Evolutionary conservation across 108 stramenopile genomes (phyloP), one percentile per base, ranked within the genome.

Genomic region (Ochromonas danica): DNA sequence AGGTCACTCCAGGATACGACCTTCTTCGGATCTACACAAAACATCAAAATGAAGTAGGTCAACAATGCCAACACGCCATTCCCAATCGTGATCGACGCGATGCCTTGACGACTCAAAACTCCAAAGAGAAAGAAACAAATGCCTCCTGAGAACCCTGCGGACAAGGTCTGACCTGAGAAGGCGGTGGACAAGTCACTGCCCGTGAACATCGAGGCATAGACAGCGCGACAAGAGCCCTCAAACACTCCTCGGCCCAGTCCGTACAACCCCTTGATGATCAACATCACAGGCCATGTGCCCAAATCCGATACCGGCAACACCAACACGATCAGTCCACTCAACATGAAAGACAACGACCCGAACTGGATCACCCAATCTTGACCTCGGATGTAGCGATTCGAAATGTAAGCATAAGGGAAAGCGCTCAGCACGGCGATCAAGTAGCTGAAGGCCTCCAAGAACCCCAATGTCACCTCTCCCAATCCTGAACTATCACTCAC

Each of bases 41-140:
- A 67, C 63, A 67, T 67, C 33, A 67, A 36, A 28, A 67, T 36
- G 63, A 22, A 22, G 31, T 67, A 67, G 33, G 30, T 10, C 17
- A 67, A 10, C 17, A 67, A 10, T 10, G 63, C 63, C 10, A 67
- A 3, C 3, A 33, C 31, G 31, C 63, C 63, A 36, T 67, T 67
- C 10, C 3, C 31, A 28, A 67, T 36, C 31, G 63, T 67, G 17
- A 67, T 25, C 63, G 63, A 3, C 63, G 63, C 63, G 31, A 67
- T 67, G 17, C 33, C 63, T 10, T 28, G 27, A 6, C 31, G 17
- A 25, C 25, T 33, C 63, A 67, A 25, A 28, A 67, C 31, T 28
- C 63, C 63, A 36, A 67, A 67, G 17, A 67, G 63, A 36, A 67
- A 67, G 30, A 67, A 67, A 36, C 63, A 67, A 67, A 33, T 67